Percentiles rank a stretch among this genome's conserved stretches.
phyloP scores from a whole-genome alignment of 805 yeast species.

The Sugiyamaella mastotermitis region DNA sequence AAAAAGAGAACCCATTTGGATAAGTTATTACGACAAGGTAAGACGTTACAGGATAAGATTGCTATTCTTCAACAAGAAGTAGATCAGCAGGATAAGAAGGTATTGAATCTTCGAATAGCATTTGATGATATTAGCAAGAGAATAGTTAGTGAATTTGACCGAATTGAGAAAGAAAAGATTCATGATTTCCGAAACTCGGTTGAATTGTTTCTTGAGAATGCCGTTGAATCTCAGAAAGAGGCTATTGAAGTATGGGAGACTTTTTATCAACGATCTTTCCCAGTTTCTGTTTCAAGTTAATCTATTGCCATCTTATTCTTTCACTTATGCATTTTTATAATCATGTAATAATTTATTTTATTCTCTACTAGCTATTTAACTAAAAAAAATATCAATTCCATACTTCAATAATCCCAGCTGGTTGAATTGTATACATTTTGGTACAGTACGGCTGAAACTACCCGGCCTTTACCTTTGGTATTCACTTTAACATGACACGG shows the following conservation, averaged over 20 bases:
- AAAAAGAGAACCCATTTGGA: constrained; percentile 44
- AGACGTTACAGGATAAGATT: constrained; percentile 58
- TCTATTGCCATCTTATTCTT: neutral
- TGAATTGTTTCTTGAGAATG: constrained; percentile 83
- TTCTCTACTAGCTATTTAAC: no score
- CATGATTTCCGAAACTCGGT: constrained; percentile 83
- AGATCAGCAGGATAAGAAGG: constrained; percentile 46
- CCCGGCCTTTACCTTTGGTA: no score
- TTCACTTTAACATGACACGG: no score
- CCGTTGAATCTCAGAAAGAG: constrained; percentile 91
- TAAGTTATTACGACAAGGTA: constrained; percentile 39
- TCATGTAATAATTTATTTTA: no score
- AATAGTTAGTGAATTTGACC: constrained; percentile 60
- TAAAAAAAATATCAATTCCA: no score
- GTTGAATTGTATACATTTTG: no score
- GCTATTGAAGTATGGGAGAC: constrained; percentile 43
- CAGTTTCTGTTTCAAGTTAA: neutral
- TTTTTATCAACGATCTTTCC: constrained; percentile 44
- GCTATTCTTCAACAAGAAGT: constrained; percentile 55
- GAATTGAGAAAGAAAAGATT: constrained; percentile 68
- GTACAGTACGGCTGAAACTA: no score
- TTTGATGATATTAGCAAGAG: constrained; percentile 60
- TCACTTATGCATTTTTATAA: neutral
- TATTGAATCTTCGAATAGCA: constrained; percentile 46
- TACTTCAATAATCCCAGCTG: no score